phyloP scores from a whole-genome alignment of 805 yeast species.

The Pichia exigua region DNA sequence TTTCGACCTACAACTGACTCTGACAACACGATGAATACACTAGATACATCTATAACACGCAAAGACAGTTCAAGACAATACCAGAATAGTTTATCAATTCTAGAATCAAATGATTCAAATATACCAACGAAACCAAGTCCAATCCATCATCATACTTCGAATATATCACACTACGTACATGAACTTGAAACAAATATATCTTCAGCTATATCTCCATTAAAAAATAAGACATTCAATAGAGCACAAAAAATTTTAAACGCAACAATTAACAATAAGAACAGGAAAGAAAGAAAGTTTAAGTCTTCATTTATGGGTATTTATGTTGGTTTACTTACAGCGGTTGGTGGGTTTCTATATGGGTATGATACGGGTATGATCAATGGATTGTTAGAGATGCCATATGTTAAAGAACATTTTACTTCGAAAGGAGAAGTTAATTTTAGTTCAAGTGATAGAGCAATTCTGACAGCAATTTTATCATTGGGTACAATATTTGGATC shows the following conservation, averaged over 20 bases:
- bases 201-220: background rate
- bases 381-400: conserved; percentile 68
- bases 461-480: conserved; percentile 72
- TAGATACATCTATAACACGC: background rate
- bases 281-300: conserved; percentile 13
- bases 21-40: background rate
- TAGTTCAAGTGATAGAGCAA: conserved; percentile 55
- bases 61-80: background rate
- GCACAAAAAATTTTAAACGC: background rate
- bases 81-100: background rate
- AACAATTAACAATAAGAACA: background rate
- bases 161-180: background rate
- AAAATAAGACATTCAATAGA: background rate
- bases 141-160: background rate
- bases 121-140: background rate
- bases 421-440: conserved; percentile 33
- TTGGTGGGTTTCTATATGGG: conserved; percentile 88
- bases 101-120: background rate
- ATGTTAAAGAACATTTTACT: conserved; percentile 52
- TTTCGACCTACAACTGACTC: background rate
- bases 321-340: conserved; percentile 76
- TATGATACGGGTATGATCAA: conserved; percentile 86
- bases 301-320: conserved; percentile 58
- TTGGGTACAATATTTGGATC: conserved; percentile 75
- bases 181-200: background rate